Conservation (phyloP, 106 monocot species). For the Allium sativum region DNA sequence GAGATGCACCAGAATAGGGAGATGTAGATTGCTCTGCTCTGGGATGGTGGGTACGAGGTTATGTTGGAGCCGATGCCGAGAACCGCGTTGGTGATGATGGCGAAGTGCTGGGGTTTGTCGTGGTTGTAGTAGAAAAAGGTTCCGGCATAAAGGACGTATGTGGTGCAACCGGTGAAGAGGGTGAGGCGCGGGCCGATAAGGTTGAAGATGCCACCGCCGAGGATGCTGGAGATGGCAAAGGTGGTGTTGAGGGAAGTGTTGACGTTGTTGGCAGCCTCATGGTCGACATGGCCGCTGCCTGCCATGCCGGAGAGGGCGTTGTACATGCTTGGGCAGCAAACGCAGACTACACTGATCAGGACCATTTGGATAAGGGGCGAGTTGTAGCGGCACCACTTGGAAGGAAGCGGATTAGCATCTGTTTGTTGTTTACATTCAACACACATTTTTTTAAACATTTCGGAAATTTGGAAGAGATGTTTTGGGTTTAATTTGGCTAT, state of each 20-base stretch:
- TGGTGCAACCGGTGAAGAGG: constrained; percentile 64
- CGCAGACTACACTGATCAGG: constrained; percentile 75
- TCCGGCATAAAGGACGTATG: constrained; percentile 79
- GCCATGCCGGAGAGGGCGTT: constrained; percentile 96
- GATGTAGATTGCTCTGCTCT: constrained; percentile 24
- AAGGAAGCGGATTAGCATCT: background rate
- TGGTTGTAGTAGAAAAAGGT: constrained; percentile 96
- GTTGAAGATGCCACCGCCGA: constrained; percentile 84
- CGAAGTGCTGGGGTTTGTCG: constrained; percentile 45
- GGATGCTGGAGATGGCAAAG: constrained; percentile 75
- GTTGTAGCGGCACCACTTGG: constrained; percentile 30
- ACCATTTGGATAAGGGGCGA: constrained; percentile 70
- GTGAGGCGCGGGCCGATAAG: constrained; percentile 84
- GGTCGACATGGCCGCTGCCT: constrained; percentile 5
- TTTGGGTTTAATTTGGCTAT: background rate
- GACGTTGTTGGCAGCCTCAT: constrained; percentile 77
- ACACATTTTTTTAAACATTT: too few relatives aligned
- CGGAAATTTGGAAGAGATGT: background rate
- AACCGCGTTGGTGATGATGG: constrained; percentile 50
- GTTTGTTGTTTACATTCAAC: background rate
- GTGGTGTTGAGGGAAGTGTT: constrained; percentile 90
- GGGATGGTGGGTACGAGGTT: constrained; percentile 67
- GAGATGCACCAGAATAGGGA: constrained; percentile 88
- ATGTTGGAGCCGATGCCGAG: constrained; percentile 84
- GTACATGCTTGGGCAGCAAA: constrained; percentile 99